These are phyloP conservation scores for Volutella citrinella DNA, from an alignment of 2,329 filamentous ascomycete genomes.

Conservation along the genomic window DNA sequence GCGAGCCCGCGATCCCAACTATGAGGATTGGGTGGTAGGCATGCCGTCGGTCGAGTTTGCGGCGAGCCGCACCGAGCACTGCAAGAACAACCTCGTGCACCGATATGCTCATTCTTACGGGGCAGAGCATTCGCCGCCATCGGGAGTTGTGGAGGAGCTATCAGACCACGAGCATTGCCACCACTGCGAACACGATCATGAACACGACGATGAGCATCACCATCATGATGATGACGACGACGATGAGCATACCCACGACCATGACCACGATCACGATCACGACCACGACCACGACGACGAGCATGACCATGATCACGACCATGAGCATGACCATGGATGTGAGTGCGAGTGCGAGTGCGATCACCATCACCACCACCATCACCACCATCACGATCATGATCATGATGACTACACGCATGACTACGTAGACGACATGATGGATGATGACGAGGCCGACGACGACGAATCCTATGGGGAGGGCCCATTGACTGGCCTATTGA, in stretches of 20 bases:
- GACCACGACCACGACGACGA: conserved; percentile 44
- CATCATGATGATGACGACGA: conserved; percentile 15
- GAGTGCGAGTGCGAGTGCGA: conserved; percentile 9
- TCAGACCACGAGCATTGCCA: conserved; percentile 37
- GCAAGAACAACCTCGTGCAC: conserved; percentile 57
- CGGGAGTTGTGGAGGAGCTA: conserved; percentile 37
- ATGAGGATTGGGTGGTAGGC: conserved; percentile 53
- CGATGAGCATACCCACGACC: conserved; percentile 7
- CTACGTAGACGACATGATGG: conserved; percentile 55
- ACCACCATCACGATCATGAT: conserved; percentile 33
- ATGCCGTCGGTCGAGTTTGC: conserved; percentile 62
- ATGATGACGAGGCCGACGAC: conserved; percentile 68
- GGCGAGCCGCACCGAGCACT: conserved; percentile 54
- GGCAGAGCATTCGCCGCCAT: conserved; percentile 36
- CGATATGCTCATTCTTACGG: conserved; percentile 48
- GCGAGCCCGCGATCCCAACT: conserved; percentile 57
- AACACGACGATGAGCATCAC: conserved; percentile 25
- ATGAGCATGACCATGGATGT: conserved; percentile 24
- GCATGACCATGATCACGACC: conserved; percentile 21
- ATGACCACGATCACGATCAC: conserved; percentile 19
- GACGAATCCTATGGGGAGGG: conserved; percentile 79
- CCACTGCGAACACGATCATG: conserved; percentile 42
- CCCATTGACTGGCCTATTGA: conserved; percentile 78
- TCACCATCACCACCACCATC: conserved; percentile 23
- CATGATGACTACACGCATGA: conserved; percentile 39